Evolutionary conservation across 2,329 filamentous ascomycete species (phyloP), one percentile per base, ranked within the genome.

Genomic region (Phyllosticta citrichinensis): DNA sequence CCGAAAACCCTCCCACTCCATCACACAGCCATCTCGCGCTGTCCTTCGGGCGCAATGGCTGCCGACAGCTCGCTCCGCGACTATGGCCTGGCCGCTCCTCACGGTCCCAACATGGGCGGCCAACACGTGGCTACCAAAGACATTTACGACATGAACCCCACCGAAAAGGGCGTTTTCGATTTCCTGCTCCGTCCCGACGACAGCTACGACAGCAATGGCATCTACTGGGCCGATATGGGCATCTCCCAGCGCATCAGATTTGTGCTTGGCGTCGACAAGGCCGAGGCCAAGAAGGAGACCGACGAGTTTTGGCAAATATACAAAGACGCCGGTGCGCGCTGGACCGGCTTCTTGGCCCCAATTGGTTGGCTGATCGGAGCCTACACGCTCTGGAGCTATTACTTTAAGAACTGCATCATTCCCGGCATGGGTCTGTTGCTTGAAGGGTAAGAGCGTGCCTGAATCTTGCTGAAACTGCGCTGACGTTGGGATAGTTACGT

Each of bases 161-260:
- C 80, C 62, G 85, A 88, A 71, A 78, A 79, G 64, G 79, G 77
- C 52, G 81, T 87, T 67, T 96, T 97, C 78, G 82, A 87, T 68
- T 84, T 87, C 66, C 79, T 97, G 62, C 88, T 95, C 61, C 88
- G 89, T 60, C 93, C 93, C 2, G 89, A 95, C 70, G 93, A 97
- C 77, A 88, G 86, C 65, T 97, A 93, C 77, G 89, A 88, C 61
- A 76, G 82, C 60, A 84, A 92, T 20, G 93, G 93, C 63, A 82
- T 84, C 66, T 97, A 97, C 82, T 97, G 92, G 92, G 93, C 92
- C 35, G 93, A 97, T 71, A 79, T 97, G 68, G 85, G 87, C 20
- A 70, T 91, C 57, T 68, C 74, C 63, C 76, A 93, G 77, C 86
- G 89, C 64, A 72, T 89, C 69, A 79, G 80, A 64, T 97, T 97